Conservation (phyloP, 139 green algal genomes). For the Chlorella sp. region DNA sequence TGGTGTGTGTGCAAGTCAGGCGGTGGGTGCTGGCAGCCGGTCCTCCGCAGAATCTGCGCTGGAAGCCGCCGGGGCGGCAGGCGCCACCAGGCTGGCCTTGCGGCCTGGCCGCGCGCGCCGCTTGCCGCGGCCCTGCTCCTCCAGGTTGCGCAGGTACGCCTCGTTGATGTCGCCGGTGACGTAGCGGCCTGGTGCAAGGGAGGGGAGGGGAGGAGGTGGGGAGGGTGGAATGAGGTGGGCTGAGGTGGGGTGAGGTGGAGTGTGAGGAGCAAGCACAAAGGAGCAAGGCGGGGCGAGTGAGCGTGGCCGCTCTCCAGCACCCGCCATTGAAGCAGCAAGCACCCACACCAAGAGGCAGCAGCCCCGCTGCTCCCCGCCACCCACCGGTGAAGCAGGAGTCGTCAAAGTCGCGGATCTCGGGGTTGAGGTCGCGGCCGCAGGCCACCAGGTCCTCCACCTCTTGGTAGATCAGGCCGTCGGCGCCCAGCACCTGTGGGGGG, state of each 20-base stretch:
- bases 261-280: too few relatives aligned
- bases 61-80: not conserved
- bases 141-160: constrained; percentile 82
- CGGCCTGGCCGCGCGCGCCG: constrained; percentile 3
- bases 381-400: constrained; percentile 89
- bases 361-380: too few relatives aligned
- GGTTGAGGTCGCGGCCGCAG: constrained; percentile 84
- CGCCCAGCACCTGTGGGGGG: constrained; percentile 66
- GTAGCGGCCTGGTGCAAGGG: constrained; percentile 74
- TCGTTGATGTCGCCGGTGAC: constrained; percentile 86
- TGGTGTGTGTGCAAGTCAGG: not conserved
- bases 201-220: not conserved
- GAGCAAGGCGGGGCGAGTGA: too few relatives aligned
- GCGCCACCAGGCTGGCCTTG: constrained; percentile 9
- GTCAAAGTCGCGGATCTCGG: constrained; percentile 89
- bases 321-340: too few relatives aligned
- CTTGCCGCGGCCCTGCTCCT: constrained; percentile 66
- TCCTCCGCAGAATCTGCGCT: not conserved
- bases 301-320: too few relatives aligned
- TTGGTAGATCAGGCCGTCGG: constrained; percentile 97
- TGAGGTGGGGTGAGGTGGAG: too few relatives aligned
- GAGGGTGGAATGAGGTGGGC: not conserved
- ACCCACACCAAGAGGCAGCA: too few relatives aligned
- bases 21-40: not conserved
- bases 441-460: constrained; percentile 81